Base-by-base conservation (phyloP, 1,139 yeast genomes). In the Candida pseudoviswanathii region DNA sequence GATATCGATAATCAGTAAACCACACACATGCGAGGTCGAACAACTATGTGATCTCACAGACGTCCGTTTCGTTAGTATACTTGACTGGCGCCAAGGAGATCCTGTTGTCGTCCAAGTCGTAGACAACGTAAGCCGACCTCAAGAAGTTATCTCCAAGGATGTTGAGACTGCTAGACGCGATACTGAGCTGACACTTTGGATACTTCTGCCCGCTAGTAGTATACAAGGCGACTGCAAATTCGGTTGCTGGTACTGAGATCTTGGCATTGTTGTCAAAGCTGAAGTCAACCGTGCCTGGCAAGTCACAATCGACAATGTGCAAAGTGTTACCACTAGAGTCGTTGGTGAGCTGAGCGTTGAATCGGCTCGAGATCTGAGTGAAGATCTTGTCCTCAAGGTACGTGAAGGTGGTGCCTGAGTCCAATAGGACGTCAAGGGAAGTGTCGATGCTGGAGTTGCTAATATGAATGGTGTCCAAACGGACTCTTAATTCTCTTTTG, bases 91-190 rank as follows among this genome's bases (percentile, higher is more conserved):
- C 72, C 36, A 68, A 38, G 4, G 66, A 58, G 42, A 67, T 58
- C 10, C 57, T 54, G 27, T 52, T 53, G 45, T 58, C 70, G 10
- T 65, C 67, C 44, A 67, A 62, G 47, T 69, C 64, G 52, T 59
- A 67, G 39, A 64, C 64, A 33, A 63, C 55, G 53, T 68, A 67
- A 5, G 70, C 68, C 34, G 54, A 54, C 57, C 71, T 60, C 59
- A 69, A 64, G 50, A 68, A 66, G 48, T 64, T 60, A 46, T 65
- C 71, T 30, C 73, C 73, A 48, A 67, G 59, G 31, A 59, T 51
- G 38, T 45, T 40, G 16, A 24, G 30, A 32, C 22, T 9, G 21
- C 45, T 32, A 11, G 54, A 50, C 39, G 47, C 52, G n/a, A 52
- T 41, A 36, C 33, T 41, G 47, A 29, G 33, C 6, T 27, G 29